These are phyloP conservation scores for Fusarium guadeloupense DNA, from an alignment of 2,329 filamentous ascomycete genomes.

Conservation along the genomic window DNA sequence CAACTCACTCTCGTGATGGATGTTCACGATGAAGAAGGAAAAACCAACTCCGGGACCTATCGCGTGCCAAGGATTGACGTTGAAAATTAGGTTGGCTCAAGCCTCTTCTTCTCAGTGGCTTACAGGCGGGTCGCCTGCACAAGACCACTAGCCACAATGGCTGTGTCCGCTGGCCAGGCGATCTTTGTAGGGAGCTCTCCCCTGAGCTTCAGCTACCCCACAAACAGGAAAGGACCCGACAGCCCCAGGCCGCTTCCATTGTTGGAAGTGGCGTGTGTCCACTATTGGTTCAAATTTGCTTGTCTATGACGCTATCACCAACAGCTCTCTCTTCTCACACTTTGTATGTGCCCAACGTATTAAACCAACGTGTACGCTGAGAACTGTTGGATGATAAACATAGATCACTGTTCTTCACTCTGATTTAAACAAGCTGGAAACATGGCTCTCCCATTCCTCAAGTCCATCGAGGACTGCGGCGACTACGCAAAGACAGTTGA, in stretches of 20 bases:
- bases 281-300: constrained; percentile 9
- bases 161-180: constrained; percentile 25
- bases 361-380: constrained; percentile 11
- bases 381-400: not conserved
- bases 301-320: constrained; percentile 34
- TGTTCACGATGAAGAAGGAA: constrained; percentile 14
- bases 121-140: constrained; percentile 12
- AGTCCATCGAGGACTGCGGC: constrained; percentile 76
- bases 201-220: constrained; percentile 16
- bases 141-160: constrained; percentile 40
- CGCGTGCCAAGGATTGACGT: not conserved
- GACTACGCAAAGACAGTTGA: constrained; percentile 78
- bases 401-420: constrained; percentile 24
- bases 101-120: constrained; percentile 22
- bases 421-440: constrained; percentile 47
- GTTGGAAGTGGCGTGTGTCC: constrained; percentile 11
- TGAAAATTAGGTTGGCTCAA: constrained; percentile 24
- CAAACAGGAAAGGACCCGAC: constrained; percentile 2
- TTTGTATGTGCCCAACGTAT: not conserved
- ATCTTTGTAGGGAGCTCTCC: constrained; percentile 4
- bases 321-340: no score
- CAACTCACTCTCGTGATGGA: not conserved
- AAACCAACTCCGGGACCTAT: constrained; percentile 1
- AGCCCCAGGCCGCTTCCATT: no score
- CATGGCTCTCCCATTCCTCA: constrained; percentile 79